phyloP scores from a whole-genome alignment of 176 grass and related monocot genomes.

The Paspalum vaginatum region DNA sequence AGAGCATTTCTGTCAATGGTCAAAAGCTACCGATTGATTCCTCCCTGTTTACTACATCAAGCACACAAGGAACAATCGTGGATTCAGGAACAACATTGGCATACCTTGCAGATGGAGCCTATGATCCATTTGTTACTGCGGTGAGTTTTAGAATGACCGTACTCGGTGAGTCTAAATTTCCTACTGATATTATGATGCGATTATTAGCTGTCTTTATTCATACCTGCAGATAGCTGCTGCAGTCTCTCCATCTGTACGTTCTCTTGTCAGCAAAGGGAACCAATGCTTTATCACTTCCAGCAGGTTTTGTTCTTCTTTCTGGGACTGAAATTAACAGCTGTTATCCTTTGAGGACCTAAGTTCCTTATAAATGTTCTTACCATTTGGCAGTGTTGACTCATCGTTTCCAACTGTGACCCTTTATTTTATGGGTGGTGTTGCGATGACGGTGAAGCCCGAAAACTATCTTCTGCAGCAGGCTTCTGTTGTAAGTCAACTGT shows the following conservation, averaged over 20 bases:
- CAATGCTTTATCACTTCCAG: conserved; percentile 84
- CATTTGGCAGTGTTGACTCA: conserved; percentile 66
- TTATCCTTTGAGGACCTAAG: conserved; percentile 24
- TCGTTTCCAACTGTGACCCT: conserved; percentile 86
- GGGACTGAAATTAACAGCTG: conserved; percentile 26
- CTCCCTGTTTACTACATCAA: conserved; percentile 87
- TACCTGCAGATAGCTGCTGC: conserved; percentile 73
- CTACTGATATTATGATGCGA: not conserved
- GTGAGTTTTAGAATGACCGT: conserved; percentile 51
- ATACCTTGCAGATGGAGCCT: conserved; percentile 88
- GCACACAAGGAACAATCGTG: conserved; percentile 91
- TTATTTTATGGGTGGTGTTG: conserved; percentile 81
- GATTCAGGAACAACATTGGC: conserved; percentile 96
- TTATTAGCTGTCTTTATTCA: conserved; percentile 22
- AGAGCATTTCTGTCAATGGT: conserved; percentile 91
- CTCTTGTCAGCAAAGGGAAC: conserved; percentile 66
- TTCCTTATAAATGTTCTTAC: conserved; percentile 29
- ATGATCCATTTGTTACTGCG: conserved; percentile 92
- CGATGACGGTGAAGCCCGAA: conserved; percentile 85
- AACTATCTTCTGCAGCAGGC: conserved; percentile 92
- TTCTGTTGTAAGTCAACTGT: conserved; percentile 57
- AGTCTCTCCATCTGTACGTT: conserved; percentile 60
- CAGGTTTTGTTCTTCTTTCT: conserved; percentile 64
- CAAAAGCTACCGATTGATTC: conserved; percentile 74
- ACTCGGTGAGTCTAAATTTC: conserved; percentile 1